Evolutionary conservation across 352 stramenopile genomes (phyloP), one percentile per base, ranked within the genome.

Genomic region (Thraustotheca clavata): DNA sequence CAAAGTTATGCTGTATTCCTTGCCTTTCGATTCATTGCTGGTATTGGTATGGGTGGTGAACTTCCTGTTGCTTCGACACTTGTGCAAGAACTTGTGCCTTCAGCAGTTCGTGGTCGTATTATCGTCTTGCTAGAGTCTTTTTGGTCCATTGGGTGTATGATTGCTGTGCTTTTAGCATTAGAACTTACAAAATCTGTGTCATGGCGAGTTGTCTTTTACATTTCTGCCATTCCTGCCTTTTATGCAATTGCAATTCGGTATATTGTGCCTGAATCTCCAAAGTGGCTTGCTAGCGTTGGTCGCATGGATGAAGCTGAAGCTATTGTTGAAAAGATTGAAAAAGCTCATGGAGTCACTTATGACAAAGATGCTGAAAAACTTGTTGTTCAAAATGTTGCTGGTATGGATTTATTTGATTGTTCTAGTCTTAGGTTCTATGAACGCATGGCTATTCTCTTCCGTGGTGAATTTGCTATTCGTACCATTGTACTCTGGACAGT

Each of bases 101-200:
- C 73, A 41, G 76, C 81, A 54, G 85, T 73, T 8, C 78, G 78
- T 33, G 78, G 76, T 43, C 74, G 75, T 46, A 86, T 87, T 54
- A 84, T 89, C 34, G 76, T 86, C 31, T 59, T 89, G 60, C 73
- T 89, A 54, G 78, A 89, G 49, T 75, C 78, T 16, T 89, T 89
- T 63, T 86, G 73, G 78, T 68, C 75, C 16, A 67, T 89, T 24
- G 80, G 80, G 3, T 75, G 73, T 46, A 81, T 87, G 73, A 9
- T 87, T 20, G 80, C 75, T 6, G 73, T 87, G 20, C 60, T 78
- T 36, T 52, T 89, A 26, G 75, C 77, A 11, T 87, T 70, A 39
- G 71, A 71, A 18, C 73, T 76, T 0, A 77, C 76, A 0, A 79
- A 79, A 14, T 43, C 66, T 24, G 78, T 85, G 14, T 77, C 76